Evolutionary conservation across 345 rosid species (phyloP).

Genomic region (Eucalyptus caleyi): DNA sequence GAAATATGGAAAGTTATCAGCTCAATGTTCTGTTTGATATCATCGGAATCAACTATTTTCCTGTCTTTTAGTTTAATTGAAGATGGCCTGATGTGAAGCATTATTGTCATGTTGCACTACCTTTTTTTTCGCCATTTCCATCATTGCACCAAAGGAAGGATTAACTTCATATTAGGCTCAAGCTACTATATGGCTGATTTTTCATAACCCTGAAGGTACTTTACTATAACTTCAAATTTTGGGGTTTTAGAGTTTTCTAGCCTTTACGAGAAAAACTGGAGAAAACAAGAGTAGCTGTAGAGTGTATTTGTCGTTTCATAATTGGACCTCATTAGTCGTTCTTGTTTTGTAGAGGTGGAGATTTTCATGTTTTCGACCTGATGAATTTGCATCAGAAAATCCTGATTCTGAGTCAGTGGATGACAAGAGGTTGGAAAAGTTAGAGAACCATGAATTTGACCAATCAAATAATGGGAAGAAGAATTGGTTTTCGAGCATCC

Average conservation of each 20-base stretch:
- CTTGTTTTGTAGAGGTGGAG: slow-evolving; percentile 3
- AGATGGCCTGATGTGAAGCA: neutral
- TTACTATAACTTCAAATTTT: neutral
- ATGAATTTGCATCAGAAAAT: neutral
- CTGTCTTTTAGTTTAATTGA: neutral
- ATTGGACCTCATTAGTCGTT: neutral
- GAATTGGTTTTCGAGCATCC: neutral
- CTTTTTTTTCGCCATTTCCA: neutral
- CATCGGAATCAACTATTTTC: neutral
- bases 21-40: neutral
- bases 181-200: neutral
- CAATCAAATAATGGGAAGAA: neutral
- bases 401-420: neutral
- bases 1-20: neutral
- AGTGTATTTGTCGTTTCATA: neutral
- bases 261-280: neutral
- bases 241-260: neutral
- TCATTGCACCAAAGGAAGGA: neutral
- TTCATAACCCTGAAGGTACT: neutral
- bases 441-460: neutral
- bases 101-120: neutral
- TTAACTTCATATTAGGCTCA: neutral
- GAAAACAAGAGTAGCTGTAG: neutral
- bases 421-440: neutral
- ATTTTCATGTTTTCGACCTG: neutral